Percentiles rank a stretch among this genome's conserved stretches.
phyloP scores from a whole-genome alignment of 192 early-diverging fungal species.

The Rhizophagus clarus region DNA sequence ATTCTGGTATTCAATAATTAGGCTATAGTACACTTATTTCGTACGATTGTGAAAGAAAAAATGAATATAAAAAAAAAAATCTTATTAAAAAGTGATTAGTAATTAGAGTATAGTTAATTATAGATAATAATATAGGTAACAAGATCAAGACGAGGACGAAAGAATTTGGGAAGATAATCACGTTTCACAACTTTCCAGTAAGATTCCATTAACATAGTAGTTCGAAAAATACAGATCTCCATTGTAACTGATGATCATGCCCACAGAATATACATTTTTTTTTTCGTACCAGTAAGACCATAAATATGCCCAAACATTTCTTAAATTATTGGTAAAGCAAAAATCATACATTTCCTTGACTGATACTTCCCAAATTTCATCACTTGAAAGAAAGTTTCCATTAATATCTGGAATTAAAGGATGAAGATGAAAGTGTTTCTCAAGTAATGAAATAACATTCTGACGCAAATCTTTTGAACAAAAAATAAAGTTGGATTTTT shows the following conservation, averaged over 20 bases:
- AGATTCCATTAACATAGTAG: neutral
- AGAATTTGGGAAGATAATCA: neutral
- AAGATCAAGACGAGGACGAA: neutral
- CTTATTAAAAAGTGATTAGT: no score
- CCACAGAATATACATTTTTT: neutral
- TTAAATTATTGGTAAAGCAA: neutral
- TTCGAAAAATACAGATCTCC: neutral
- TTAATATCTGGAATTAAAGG: neutral
- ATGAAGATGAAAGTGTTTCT: constrained; percentile 5
- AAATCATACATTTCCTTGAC: neutral
- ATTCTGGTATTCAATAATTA: no score
- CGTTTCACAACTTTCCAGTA: neutral
- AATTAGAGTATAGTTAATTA: no score
- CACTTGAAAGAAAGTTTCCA: neutral
- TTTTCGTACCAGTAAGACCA: neutral
- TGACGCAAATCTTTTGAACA: no score
- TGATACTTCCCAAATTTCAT: neutral
- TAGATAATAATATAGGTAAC: neutral
- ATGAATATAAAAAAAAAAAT: no score
- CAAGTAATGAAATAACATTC: neutral
- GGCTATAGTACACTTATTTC: no score
- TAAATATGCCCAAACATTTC: neutral
- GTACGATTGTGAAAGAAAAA: no score
- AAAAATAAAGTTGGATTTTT: neutral
- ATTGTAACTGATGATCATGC: neutral